A percentile compares a stretch with the other conserved stretches of the same genome.
Conservation (phyloP, 768 basidiomycete species). For the Naganishia vishniacii region DNA sequence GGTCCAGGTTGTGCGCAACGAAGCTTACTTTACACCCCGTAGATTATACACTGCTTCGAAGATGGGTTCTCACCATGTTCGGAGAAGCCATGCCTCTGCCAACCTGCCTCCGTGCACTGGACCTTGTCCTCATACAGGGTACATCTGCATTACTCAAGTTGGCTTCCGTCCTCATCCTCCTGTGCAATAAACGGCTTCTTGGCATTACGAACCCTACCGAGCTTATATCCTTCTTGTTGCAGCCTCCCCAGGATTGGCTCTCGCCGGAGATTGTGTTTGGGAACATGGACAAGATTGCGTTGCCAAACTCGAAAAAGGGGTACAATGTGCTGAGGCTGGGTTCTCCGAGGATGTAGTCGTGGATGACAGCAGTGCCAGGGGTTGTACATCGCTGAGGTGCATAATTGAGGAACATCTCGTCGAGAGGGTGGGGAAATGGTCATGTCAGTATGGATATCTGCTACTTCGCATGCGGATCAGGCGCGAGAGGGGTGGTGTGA, state of each 20-base stretch:
- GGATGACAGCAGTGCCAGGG: too few relatives aligned
- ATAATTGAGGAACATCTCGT: too few relatives aligned
- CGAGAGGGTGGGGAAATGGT: too few relatives aligned
- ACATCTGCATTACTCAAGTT: constrained; percentile 8
- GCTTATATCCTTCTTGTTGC: constrained; percentile 5
- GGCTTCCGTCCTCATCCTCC: constrained; percentile 1
- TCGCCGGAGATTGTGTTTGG: constrained; percentile 20
- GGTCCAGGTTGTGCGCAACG: background rate
- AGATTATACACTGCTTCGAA: constrained; percentile 7
- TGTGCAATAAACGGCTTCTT: constrained; percentile 16
- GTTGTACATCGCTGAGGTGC: too few relatives aligned
- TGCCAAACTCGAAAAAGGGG: constrained; percentile 15
- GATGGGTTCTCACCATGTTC: constrained; percentile 20
- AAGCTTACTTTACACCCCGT: background rate
- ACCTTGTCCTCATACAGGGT: constrained; percentile 25
- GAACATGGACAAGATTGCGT: constrained; percentile 8
- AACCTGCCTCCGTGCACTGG: constrained; percentile 20
- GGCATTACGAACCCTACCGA: background rate
- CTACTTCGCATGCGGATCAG: too few relatives aligned
- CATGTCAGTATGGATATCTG: too few relatives aligned
- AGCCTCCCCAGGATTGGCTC: constrained; percentile 26
- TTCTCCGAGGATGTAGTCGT: background rate
- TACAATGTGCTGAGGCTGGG: background rate
- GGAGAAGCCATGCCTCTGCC: constrained; percentile 23
- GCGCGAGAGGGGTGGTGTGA: too few relatives aligned